Percentiles rank a stretch among this genome's conserved stretches.
Conservation (phyloP, 177 flowering plant species). For the Vitis hybrid region DNA sequence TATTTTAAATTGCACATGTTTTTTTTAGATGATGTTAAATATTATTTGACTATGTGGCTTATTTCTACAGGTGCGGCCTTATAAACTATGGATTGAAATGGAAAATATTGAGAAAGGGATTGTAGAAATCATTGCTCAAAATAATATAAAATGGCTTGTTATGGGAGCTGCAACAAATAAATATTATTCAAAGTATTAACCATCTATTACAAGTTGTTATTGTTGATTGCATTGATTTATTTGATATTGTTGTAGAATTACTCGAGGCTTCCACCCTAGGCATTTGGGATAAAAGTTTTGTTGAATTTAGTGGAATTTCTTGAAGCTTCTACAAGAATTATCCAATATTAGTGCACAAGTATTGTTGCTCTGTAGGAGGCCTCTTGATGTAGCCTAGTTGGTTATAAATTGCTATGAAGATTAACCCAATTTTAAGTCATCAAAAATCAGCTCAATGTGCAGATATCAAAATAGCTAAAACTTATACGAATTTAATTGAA, state of each 20-base stretch:
- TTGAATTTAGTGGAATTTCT: no score
- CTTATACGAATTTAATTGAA: no score
- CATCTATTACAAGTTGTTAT: background rate
- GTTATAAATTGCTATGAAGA: background rate
- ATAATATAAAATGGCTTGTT: no score
- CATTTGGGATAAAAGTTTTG: no score
- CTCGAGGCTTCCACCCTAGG: no score
- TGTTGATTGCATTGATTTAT: background rate
- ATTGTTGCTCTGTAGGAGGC: background rate
- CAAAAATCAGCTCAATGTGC: background rate
- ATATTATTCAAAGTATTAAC: background rate
- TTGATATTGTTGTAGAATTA: background rate
- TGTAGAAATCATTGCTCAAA: constrained; percentile 27
- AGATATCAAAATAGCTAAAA: background rate
- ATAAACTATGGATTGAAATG: constrained; percentile 47
- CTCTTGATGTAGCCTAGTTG: background rate
- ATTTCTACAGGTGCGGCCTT: constrained; percentile 35
- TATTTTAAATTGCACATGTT: no score
- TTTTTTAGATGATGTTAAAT: background rate
- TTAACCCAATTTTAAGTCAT: background rate
- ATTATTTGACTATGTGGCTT: background rate
- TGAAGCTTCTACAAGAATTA: background rate
- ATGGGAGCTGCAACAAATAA: no score
- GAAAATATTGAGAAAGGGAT: constrained; percentile 47
- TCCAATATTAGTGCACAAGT: background rate